Evolutionary conservation across 1,284 basidiomycete species (phyloP).

Genomic region (Puccinia triticina): DNA sequence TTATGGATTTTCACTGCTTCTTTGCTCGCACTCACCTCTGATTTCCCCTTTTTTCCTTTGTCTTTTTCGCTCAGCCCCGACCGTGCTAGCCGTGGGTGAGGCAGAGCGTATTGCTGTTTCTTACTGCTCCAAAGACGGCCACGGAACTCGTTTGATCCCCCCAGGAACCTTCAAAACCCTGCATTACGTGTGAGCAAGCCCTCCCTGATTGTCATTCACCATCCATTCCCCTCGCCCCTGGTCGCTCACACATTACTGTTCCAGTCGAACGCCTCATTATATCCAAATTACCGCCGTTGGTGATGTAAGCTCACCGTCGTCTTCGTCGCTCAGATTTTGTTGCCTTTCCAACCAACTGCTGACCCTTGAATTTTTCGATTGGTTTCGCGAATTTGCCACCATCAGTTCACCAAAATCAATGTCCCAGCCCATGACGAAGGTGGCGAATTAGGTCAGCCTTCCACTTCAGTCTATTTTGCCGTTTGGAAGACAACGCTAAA

Average conservation of each 20-base stretch:
- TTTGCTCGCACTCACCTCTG: background rate
- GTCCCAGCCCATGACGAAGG: slow-evolving; percentile 35
- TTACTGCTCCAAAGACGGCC: slow-evolving; percentile 58
- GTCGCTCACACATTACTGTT: background rate
- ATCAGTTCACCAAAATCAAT: slow-evolving; percentile 50
- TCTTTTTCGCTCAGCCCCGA: slow-evolving; percentile 23
- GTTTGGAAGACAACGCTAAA: background rate
- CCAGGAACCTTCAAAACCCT: slow-evolving; percentile 57
- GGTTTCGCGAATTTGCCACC: background rate
- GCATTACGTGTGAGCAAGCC: slow-evolving; percentile 54
- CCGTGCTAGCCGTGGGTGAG: slow-evolving; percentile 54
- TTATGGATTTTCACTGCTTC: background rate
- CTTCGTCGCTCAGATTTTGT: background rate
- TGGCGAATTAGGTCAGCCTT: slow-evolving; percentile 42
- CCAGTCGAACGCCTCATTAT: slow-evolving; percentile 43
- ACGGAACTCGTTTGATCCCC: slow-evolving; percentile 59
- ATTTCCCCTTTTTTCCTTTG: background rate
- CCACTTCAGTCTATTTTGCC: background rate
- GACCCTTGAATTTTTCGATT: background rate
- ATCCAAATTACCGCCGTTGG: slow-evolving; percentile 47
- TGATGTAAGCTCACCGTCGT: slow-evolving; percentile 16
- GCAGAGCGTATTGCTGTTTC: slow-evolving; percentile 56
- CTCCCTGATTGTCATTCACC: background rate
- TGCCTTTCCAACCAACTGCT: too few species aligned
- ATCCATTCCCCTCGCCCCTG: too few species aligned